phyloP scores from a whole-genome alignment of 2,329 filamentous ascomycete genomes.

The Nothophaeocryptopus gaeumannii region DNA sequence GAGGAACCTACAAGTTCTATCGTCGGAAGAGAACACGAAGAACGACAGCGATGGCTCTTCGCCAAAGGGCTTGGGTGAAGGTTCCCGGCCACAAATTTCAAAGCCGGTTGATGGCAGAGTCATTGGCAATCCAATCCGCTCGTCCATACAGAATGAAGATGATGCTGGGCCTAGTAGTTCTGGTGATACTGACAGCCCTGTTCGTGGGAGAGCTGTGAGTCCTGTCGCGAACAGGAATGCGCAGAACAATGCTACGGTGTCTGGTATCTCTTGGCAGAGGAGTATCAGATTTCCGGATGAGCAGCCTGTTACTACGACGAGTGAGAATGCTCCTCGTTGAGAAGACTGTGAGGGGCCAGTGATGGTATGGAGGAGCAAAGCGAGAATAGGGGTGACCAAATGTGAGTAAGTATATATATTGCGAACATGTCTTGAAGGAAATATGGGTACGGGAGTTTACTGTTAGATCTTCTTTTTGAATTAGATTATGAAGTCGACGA shows the following conservation, averaged over 20 bases:
- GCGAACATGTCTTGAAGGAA: too few relatives aligned
- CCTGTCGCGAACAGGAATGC: background rate
- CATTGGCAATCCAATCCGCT: slow-evolving; percentile 21
- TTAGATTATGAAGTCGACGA: too few relatives aligned
- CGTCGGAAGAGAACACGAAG: background rate
- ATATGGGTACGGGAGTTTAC: too few relatives aligned
- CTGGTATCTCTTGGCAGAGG: slow-evolving; percentile 22
- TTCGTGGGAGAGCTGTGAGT: background rate
- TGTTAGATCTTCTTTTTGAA: too few relatives aligned
- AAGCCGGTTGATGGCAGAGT: slow-evolving; percentile 18
- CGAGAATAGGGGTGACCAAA: too few relatives aligned
- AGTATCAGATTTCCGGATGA: slow-evolving; percentile 35
- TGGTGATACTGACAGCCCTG: background rate
- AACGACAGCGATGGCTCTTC: background rate
- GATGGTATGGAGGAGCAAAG: too few relatives aligned
- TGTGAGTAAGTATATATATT: too few relatives aligned
- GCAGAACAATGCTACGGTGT: slow-evolving; percentile 5
- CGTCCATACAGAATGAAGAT: background rate
- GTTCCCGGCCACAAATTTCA: slow-evolving; percentile 19
- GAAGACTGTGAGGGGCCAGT: too few relatives aligned
- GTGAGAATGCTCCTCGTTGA: too few relatives aligned
- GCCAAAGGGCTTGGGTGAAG: background rate
- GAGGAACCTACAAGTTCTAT: too few relatives aligned
- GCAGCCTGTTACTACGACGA: background rate
- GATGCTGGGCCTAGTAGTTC: background rate